Evolutionary conservation across 768 basidiomycete genomes (phyloP), one percentile per base, ranked within the genome.

Genomic region (Rhodosporidiobolus odoratus): DNA sequence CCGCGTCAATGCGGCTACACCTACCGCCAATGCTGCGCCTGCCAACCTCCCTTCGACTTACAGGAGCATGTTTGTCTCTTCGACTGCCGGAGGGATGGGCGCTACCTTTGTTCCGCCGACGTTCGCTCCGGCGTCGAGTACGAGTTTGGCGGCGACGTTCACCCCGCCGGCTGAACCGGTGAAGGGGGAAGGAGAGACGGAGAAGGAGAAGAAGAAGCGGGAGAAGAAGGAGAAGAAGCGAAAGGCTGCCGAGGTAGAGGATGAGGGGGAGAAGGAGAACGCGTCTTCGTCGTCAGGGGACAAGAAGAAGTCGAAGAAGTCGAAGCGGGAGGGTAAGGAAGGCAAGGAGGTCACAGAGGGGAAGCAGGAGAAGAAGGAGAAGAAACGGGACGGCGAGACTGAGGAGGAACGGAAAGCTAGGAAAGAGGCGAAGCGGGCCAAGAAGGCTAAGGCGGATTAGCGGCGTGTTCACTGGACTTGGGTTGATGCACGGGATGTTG

Each of bases 21-120:
- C 64, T 13, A 58, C 58, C 19, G 52, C 30, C 27, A 48, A 23
- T 5, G 50, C 21, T 13, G 38, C 4, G 47, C 32, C 69, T 17
- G 30, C 65, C 30, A 43, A 45, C 9, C 58, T 59, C n/a, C 45
- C 56, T 7, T 27, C 35, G 32, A 37, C 60, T 12, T 71, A 60
- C 38, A 53, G 34, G 37, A 62, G 59, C 34, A 68, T 68, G 71
- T 68, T 65, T 40, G 71, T 61, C n/a, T 6, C 37, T 5, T 37
- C 37, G 6, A 10, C 45, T 12, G 54, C 19, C 34, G 66, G 66
- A n/a, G 65, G 66, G 30, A 68, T 65, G 66, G 63, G 62, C 43
- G 59, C 63, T 37, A 68, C 63, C 19, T 68, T 53, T n/a, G 40
- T 38, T 9, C 62, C 66, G 41, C 66, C 62, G 41, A 50, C 50